Evolutionary conservation across 352 stramenopile genomes (phyloP).

Genomic region (Phytopythium delawarense): DNA sequence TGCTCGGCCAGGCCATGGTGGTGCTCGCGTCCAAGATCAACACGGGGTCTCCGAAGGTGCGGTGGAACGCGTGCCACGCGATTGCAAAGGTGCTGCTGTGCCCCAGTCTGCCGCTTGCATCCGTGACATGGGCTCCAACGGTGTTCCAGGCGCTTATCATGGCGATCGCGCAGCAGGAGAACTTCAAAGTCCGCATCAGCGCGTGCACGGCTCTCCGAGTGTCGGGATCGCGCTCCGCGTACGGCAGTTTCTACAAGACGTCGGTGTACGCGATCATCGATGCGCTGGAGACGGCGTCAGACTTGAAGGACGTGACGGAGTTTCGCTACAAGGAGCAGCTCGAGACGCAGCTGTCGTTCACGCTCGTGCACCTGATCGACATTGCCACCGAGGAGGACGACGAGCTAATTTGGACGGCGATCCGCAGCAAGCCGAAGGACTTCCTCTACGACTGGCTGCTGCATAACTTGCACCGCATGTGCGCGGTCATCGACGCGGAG

Average conservation of each 20-base stretch:
- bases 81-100: constrained; percentile 86
- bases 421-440: constrained; percentile 55
- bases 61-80: constrained; percentile 85
- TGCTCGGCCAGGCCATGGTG: constrained; percentile 67
- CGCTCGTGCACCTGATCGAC: constrained; percentile 77
- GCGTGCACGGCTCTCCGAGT: constrained; percentile 74
- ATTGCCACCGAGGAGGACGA: constrained; percentile 74
- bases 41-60: constrained; percentile 75
- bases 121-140: constrained; percentile 65
- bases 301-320: constrained; percentile 85
- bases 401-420: constrained; percentile 52
- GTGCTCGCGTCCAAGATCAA: constrained; percentile 74
- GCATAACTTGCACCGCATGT: constrained; percentile 85
- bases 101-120: constrained; percentile 67
- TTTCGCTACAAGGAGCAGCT: constrained; percentile 90
- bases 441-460: constrained; percentile 90
- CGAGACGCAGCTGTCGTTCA: constrained; percentile 85
- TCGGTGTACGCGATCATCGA: constrained; percentile 65
- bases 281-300: constrained; percentile 77
- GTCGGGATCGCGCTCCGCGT: constrained; percentile 56
- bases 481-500: constrained; percentile 40
- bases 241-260: constrained; percentile 66
- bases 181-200: constrained; percentile 88
- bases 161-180: constrained; percentile 81
- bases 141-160: constrained; percentile 77